phyloP scores from a whole-genome alignment of 768 basidiomycete genomes.

The Boletellus emodensis region DNA sequence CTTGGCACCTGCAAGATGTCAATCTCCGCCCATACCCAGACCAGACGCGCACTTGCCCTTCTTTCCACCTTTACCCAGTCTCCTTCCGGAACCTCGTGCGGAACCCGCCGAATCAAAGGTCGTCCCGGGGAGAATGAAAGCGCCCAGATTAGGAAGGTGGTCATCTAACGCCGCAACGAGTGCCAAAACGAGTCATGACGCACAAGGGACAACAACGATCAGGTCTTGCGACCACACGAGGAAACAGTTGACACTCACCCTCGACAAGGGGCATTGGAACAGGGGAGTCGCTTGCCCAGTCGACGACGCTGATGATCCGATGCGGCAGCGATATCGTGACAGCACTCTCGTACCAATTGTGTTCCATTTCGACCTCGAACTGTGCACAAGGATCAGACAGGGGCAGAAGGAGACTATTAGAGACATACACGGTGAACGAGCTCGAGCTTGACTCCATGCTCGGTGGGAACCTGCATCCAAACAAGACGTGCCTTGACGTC shows the following conservation, averaged over 20 bases:
- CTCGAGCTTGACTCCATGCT: conserved; percentile 57
- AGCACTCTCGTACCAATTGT: conserved; percentile 95
- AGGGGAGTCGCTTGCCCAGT: conserved; percentile 87
- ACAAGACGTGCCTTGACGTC: conserved; percentile 79
- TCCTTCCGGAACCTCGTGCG: conserved; percentile 1
- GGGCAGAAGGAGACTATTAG: background rate
- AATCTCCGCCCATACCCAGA: background rate
- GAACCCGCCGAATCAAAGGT: conserved; percentile 12
- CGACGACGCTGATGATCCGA: conserved; percentile 82
- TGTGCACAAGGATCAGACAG: conserved; percentile 22
- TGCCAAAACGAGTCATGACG: background rate
- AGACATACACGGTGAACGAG: conserved; percentile 54
- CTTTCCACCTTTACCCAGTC: conserved; percentile 16
- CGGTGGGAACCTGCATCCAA: conserved; percentile 76
- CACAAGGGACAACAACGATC: background rate
- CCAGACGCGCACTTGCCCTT: conserved; percentile 5
- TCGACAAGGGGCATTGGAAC: conserved; percentile 26
- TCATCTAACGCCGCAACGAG: conserved; percentile 1
- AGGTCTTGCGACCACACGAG: background rate
- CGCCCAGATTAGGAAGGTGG: conserved; percentile 23
- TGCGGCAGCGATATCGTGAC: conserved; percentile 74
- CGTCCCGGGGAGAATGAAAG: conserved; percentile 23
- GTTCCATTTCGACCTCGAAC: conserved; percentile 90
- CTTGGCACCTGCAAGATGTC: conserved; percentile 5
- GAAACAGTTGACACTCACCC: conserved; percentile 22